Base-by-base conservation (phyloP, 768 basidiomycete genomes). In the Serendipita indica region DNA sequence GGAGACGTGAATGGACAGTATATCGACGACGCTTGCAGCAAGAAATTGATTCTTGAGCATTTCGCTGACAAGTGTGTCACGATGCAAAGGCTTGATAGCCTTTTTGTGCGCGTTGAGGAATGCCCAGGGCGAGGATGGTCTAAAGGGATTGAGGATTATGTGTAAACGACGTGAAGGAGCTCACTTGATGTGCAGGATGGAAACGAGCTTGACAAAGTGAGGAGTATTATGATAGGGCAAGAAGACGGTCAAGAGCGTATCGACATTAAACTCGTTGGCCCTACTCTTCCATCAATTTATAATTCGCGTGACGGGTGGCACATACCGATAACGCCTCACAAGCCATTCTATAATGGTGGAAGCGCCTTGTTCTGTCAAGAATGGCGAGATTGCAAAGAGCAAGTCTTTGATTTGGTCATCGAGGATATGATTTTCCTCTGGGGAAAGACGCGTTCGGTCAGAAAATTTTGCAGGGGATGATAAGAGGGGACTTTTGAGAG, bases 171-270 rank as follows among this genome's bases (percentile, higher is more conserved):
- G 22, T 64, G 39, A 34, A 62, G 45, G 20, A 20, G 72, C 80
- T 25, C 63, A 88, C 86, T 77, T 75, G 59, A 90, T 77, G 64
- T 84, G 79, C 57, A 97, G 72, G 64, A 99, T 90, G 1, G 86
- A 81, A 25, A 96, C 74, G 77, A 97, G 89, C 64, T 96, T 94
- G 6, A 85, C 78, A 69, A 98, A 98, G 68, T 97, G 91, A 0
- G 88, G 83, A 3, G 93, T 87, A 64, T 93, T 89, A 65, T 98
- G 91, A 67, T 94, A 97, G 0, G 96, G 96, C 30, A 97, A 72
- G 70, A 98, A 98, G 22, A 91, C 73, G 5, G 82, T 71, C 3
- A 98, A 75, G 27, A 92, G 67, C 22, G 78, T 76, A 58, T 84
- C 78, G 58, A 93, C 76, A 65, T 98, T 96, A 73, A 97, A 91